Evolutionary conservation across 495 filamentous ascomycete species (phyloP).

Genomic region (Penicillium macrosclerotiorum): DNA sequence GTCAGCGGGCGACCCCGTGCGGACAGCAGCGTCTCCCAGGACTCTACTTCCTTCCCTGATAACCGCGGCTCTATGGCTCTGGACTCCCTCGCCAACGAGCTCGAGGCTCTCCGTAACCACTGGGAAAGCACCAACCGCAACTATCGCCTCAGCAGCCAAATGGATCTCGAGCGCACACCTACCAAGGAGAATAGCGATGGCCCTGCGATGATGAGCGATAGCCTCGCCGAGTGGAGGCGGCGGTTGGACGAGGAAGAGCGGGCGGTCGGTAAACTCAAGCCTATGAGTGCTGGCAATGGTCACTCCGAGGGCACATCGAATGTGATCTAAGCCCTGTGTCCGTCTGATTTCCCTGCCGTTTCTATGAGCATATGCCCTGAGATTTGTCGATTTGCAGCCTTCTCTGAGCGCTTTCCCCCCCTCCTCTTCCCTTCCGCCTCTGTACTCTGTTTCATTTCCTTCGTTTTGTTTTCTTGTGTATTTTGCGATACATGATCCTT

Average conservation of each 20-base stretch:
- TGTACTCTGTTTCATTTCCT: slow-evolving; percentile 15
- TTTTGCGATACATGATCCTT: slow-evolving; percentile 21
- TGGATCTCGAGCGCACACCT: slow-evolving; percentile 75
- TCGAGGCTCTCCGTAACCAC: slow-evolving; percentile 82
- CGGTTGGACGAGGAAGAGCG: slow-evolving; percentile 65
- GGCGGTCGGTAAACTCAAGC: slow-evolving; percentile 25
- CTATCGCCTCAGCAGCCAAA: slow-evolving; percentile 79
- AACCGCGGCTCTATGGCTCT: slow-evolving; percentile 81
- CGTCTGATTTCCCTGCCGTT: neutral
- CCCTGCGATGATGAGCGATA: slow-evolving; percentile 56
- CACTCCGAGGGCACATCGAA: slow-evolving; percentile 20
- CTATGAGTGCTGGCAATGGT: slow-evolving; percentile 21
- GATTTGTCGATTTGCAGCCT: slow-evolving; percentile 21
- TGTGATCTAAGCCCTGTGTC: slow-evolving; percentile 33
- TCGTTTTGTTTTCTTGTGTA: slow-evolving; percentile 7
- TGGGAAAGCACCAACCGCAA: slow-evolving; percentile 96
- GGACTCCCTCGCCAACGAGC: slow-evolving; percentile 85
- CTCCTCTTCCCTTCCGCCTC: slow-evolving; percentile 13
- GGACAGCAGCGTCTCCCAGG: slow-evolving; percentile 49
- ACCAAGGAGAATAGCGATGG: slow-evolving; percentile 52
- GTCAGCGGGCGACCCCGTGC: slow-evolving; percentile 37
- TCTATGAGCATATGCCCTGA: slow-evolving; percentile 27
- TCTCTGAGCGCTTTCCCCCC: slow-evolving; percentile 26
- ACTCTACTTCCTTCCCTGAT: slow-evolving; percentile 61
- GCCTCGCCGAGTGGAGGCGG: slow-evolving; percentile 72